phyloP scores from a whole-genome alignment of 2,329 filamentous ascomycete genomes.

The Trichoderma simmonsii region DNA sequence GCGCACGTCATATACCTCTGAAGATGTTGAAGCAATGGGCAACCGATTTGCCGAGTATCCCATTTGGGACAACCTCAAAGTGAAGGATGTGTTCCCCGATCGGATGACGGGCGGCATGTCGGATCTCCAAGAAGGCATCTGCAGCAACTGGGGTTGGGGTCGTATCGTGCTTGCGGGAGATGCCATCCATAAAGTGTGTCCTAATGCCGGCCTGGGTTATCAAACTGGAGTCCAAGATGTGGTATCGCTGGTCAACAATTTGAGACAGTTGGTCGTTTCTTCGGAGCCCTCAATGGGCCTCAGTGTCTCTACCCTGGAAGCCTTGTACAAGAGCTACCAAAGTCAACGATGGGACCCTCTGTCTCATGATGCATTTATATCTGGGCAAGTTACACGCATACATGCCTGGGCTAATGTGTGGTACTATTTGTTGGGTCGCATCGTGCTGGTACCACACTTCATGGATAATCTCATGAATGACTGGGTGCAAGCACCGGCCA shows the following conservation, averaged over 20 bases:
- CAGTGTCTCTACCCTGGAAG: constrained; percentile 1
- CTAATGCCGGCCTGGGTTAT: constrained; percentile 34
- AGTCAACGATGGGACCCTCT: constrained; percentile 20
- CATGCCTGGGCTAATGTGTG: constrained; percentile 28
- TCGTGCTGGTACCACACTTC: constrained; percentile 16
- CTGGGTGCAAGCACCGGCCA: not conserved
- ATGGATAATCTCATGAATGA: not conserved
- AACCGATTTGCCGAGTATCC: constrained; percentile 28
- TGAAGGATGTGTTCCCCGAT: constrained; percentile 31
- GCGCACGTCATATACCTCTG: constrained; percentile 25
- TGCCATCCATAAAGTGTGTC: constrained; percentile 38
- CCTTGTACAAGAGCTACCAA: constrained; percentile 24
- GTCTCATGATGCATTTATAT: constrained; percentile 17
- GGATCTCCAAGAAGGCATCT: constrained; percentile 37
- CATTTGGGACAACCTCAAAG: constrained; percentile 22
- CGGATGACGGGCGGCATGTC: constrained; percentile 29
- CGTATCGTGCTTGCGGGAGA: constrained; percentile 37
- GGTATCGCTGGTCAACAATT: constrained; percentile 29
- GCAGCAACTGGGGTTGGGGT: constrained; percentile 35
- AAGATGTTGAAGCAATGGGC: constrained; percentile 28
- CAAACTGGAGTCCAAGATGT: constrained; percentile 37
- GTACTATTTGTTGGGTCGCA: constrained; percentile 26
- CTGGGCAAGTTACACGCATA: constrained; percentile 21
- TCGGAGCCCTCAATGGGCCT: not conserved
- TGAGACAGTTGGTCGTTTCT: constrained; percentile 19